Evolutionary conservation across 345 rosid genomes (phyloP).

Genomic region (Aegle marmelos): DNA sequence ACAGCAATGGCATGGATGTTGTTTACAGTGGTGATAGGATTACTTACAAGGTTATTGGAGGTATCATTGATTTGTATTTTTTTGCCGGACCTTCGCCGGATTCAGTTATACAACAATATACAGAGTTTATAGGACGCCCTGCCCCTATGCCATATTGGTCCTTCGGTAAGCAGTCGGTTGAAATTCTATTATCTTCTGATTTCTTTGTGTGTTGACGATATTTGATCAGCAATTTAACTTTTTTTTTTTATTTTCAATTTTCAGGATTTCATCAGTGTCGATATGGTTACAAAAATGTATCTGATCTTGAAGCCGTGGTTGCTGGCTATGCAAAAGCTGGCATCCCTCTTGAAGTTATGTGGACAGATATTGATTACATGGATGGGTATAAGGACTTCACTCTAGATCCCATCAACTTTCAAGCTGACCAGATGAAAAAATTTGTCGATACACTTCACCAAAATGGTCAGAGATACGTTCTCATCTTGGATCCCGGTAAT

Average conservation of each 20-base stretch:
- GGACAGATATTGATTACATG: constrained; percentile 2
- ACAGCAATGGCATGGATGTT: constrained; percentile 53
- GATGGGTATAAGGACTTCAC: constrained; percentile 2
- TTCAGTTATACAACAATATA: constrained; percentile 40
- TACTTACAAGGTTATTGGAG: constrained; percentile 29
- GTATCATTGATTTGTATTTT: constrained; percentile 23
- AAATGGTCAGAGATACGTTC: not conserved
- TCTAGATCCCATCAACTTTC: not conserved
- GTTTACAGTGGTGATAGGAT: constrained; percentile 41
- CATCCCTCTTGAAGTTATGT: constrained; percentile 5
- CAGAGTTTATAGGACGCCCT: constrained; percentile 42
- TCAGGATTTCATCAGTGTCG: constrained; percentile 6
- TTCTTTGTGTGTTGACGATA: too few relatives aligned
- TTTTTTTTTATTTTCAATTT: not conserved
- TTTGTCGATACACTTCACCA: not conserved
- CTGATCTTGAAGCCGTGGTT: not conserved
- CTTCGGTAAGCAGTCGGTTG: not conserved
- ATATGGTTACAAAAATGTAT: not conserved
- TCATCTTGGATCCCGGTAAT: constrained; percentile 4
- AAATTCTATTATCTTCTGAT: too few relatives aligned
- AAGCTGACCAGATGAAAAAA: not conserved
- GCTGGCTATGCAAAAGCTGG: not conserved
- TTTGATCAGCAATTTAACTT: too few relatives aligned
- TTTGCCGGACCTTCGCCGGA: constrained; percentile 43
- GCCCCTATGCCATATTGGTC: constrained; percentile 59